Conservation (phyloP, 2,329 filamentous ascomycete genomes). For the Penicillium sp. region DNA sequence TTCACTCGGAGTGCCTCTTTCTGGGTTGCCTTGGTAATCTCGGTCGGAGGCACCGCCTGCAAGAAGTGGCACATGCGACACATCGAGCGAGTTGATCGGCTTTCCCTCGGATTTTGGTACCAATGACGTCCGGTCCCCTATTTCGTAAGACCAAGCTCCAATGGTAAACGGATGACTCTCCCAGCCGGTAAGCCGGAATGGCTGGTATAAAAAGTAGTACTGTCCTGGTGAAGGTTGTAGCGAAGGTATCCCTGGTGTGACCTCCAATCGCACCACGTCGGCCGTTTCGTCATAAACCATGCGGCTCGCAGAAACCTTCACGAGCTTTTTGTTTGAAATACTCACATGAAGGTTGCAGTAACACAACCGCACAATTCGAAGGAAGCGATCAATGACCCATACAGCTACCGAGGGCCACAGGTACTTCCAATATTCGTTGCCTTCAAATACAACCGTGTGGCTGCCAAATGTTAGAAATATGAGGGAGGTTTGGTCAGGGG, state of each 20-base stretch:
- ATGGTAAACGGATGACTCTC: slow-evolving; percentile 56
- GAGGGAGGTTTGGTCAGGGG: no score
- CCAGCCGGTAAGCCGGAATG: slow-evolving; percentile 46
- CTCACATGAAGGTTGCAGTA: slow-evolving; percentile 47
- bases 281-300: slow-evolving; percentile 47
- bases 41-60: slow-evolving; percentile 12
- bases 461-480: slow-evolving; percentile 24
- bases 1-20: background rate
- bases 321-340: slow-evolving; percentile 13
- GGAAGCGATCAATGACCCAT: slow-evolving; percentile 50
- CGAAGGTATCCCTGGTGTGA: slow-evolving; percentile 37
- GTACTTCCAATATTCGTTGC: slow-evolving; percentile 50
- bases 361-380: slow-evolving; percentile 46
- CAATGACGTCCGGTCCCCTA: background rate
- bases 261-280: slow-evolving; percentile 51
- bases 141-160: slow-evolving; percentile 32
- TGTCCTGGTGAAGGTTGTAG: slow-evolving; percentile 46
- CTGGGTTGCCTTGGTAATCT: background rate
- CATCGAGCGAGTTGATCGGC: slow-evolving; percentile 10
- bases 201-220: slow-evolving; percentile 54
- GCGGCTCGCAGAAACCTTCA: slow-evolving; percentile 37
- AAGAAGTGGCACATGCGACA: slow-evolving; percentile 30
- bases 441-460: slow-evolving; percentile 51
- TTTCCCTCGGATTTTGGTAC: slow-evolving; percentile 1
- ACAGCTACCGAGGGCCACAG: slow-evolving; percentile 52